These are phyloP conservation scores for Stemphylium beticola DNA, from an alignment of 2,329 filamentous ascomycete species.

Conservation along the genomic window DNA sequence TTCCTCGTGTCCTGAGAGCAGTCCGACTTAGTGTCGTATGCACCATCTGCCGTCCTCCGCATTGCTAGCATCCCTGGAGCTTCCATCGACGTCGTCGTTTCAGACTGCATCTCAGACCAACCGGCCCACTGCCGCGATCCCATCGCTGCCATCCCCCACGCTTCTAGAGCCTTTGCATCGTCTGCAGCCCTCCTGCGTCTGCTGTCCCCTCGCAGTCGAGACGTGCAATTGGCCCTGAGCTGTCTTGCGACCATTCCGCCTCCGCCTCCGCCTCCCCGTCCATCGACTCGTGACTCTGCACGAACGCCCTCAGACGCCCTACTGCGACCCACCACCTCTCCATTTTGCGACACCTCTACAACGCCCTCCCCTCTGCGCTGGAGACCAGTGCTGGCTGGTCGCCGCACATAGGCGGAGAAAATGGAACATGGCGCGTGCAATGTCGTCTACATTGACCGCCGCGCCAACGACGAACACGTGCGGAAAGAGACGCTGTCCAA, in stretches of 20 bases:
- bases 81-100: conserved; percentile 38
- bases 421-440: conserved; percentile 55
- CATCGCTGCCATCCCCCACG: conserved; percentile 25
- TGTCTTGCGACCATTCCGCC: conserved; percentile 13
- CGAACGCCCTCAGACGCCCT: conserved; percentile 10
- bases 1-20: too few relatives aligned
- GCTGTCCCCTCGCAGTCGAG: not conserved
- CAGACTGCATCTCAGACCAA: conserved; percentile 39
- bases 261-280: conserved; percentile 2
- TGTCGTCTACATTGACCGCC: conserved; percentile 53
- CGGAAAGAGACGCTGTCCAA: conserved; percentile 45
- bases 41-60: conserved; percentile 8
- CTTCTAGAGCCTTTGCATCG: conserved; percentile 16
- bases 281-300: conserved; percentile 5
- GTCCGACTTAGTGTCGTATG: conserved; percentile 2
- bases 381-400: conserved; percentile 43
- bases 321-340: conserved; percentile 14
- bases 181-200: conserved; percentile 16
- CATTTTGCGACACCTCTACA: conserved; percentile 28
- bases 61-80: conserved; percentile 18
- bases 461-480: conserved; percentile 50
- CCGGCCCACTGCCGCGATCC: conserved; percentile 25
- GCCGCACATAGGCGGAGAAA: conserved; percentile 39
- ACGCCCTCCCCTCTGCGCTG: conserved; percentile 36
- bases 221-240: conserved; percentile 23